Percentiles rank a stretch among this genome's conserved stretches.
These are phyloP conservation scores for Butyriboletus loyo DNA, from an alignment of 768 basidiomycete genomes.

Conservation along the genomic window DNA sequence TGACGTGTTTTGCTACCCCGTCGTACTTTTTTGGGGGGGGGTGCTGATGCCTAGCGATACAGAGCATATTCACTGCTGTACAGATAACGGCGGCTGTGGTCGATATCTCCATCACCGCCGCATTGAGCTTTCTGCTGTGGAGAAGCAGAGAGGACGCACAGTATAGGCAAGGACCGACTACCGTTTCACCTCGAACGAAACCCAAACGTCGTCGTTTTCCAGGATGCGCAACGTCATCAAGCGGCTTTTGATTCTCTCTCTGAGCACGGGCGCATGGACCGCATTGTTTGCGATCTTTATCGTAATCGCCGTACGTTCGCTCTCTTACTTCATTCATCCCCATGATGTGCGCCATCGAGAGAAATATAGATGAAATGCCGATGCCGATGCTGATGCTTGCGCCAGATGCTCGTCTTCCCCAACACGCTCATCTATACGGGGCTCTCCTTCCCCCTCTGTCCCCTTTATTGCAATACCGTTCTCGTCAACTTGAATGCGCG, in stretches of 20 bases:
- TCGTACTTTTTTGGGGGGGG: neutral
- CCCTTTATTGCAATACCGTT: conserved; percentile 32
- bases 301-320: conserved; percentile 13
- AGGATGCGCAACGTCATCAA: conserved; percentile 21
- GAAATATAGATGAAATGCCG: too few species aligned
- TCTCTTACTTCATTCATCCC: neutral
- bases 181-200: neutral
- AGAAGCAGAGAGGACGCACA: conserved; percentile 17
- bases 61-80: conserved; percentile 6
- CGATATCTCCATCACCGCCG: conserved; percentile 16
- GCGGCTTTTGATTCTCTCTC: conserved; percentile 11
- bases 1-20: neutral
- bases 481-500: conserved; percentile 33
- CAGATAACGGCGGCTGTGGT: conserved; percentile 9
- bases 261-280: conserved; percentile 18
- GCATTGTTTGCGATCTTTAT: conserved; percentile 11
- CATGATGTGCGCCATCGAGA: neutral
- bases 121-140: conserved; percentile 8
- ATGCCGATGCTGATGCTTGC: too few species aligned
- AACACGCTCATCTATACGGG: conserved; percentile 16
- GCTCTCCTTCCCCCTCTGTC: conserved; percentile 30
- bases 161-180: neutral
- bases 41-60: neutral
- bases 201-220: neutral
- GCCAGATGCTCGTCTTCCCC: conserved; percentile 11